Percentiles rank a stretch among this genome's conserved stretches.
These are phyloP conservation scores for Auriculariales sp. DNA, from an alignment of 768 basidiomycete genomes.

Conservation along the genomic window DNA sequence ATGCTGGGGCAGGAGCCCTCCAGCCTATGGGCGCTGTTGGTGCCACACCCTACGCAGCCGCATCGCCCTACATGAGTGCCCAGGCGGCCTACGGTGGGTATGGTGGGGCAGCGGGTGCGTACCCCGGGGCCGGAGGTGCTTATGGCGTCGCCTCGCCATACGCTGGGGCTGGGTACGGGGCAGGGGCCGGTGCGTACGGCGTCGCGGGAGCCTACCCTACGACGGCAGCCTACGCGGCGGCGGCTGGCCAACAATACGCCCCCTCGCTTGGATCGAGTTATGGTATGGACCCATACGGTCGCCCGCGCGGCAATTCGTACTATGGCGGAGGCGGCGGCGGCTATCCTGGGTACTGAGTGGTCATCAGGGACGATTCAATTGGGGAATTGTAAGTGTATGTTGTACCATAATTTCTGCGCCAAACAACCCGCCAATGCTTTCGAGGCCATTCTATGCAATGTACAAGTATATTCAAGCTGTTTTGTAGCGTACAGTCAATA, in stretches of 20 bases:
- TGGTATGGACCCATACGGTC: neutral
- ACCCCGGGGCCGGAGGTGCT: neutral
- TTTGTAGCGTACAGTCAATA: too few relatives aligned
- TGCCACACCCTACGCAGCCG: too few relatives aligned
- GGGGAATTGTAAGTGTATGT: too few relatives aligned
- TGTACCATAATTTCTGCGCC: too few relatives aligned
- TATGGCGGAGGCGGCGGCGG: neutral
- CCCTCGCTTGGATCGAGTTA: too few relatives aligned
- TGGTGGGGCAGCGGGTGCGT: neutral
- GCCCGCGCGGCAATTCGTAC: neutral
- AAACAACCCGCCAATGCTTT: too few relatives aligned
- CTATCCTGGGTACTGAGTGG: neutral
- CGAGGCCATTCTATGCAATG: too few relatives aligned
- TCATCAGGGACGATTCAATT: too few relatives aligned
- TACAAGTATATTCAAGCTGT: too few relatives aligned
- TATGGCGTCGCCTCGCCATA: neutral
- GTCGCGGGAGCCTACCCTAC: neutral
- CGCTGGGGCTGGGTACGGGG: neutral
- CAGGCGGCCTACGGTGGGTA: neutral
- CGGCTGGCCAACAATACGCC: neutral
- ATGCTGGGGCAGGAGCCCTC: too few relatives aligned
- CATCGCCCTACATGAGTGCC: neutral
- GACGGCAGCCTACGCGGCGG: neutral
- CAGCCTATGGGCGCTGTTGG: neutral
- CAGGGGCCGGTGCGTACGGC: neutral